Base-by-base conservation (phyloP, 805 yeast species). In the Candida saitoana region DNA sequence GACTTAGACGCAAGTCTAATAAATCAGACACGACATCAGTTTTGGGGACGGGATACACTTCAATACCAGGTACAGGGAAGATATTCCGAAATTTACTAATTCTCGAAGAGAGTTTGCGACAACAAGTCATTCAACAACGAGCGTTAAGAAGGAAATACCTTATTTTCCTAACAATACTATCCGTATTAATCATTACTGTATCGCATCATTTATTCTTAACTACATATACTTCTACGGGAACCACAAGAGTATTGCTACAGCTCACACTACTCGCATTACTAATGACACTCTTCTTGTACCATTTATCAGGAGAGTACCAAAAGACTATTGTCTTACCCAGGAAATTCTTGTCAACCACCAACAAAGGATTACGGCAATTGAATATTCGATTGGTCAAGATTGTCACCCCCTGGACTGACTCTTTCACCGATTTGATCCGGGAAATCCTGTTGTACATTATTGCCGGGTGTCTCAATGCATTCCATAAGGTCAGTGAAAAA, bases 261-360 rank as follows among this genome's bases (percentile, higher is more conserved):
- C 79, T 87, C 38, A 56, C 79, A 11, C 73, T 86, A 3, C 67
- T 83, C 14, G 81, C 83, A 39, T 73, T 79, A 15, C 50, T 76
- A 20, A 79, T 90, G 15, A 85, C 96, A 0, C 63, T 89, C 42
- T 73, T 80, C 18, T 67, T 91, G 34, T 91, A 87, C 62, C 89
- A 85, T 54, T 62, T 91, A 27, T 83, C 95, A 18, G 99, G 99
- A 1, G 93, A 89, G 63, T 93, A 91, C 61, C 78, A 77, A 44
- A 77, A 93, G 46, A 87, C 96, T 0, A 86, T 91, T 41, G 83
- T 86, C 12, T 68, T 81, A 33, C 96, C 96, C 2, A 75, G 95
- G 46, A 74, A 79, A 55, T 91, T 89, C 56, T 66, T 93, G 42
- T 68, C 80, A 1, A 77, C 84, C n/a, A 80, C 97, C 5, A 93